phyloP scores from a whole-genome alignment of 306 rosid species.

The Pachyrhizus erosus region DNA sequence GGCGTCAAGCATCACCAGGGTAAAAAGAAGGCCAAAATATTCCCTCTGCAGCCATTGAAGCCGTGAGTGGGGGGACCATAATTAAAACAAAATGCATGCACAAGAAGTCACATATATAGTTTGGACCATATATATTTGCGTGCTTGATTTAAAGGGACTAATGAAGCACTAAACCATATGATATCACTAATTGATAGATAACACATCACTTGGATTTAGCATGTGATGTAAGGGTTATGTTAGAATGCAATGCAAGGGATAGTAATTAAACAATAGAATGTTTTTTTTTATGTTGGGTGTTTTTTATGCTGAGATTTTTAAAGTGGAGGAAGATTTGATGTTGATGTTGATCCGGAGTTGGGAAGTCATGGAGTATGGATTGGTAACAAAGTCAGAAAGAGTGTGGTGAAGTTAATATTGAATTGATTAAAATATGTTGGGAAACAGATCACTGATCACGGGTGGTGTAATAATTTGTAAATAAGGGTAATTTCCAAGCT shows the following conservation, averaged over 20 bases:
- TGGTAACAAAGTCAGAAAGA: neutral
- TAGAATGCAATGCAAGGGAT: too few species aligned
- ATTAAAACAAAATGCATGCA: slow-evolving; percentile 23
- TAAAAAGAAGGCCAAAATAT: slow-evolving; percentile 34
- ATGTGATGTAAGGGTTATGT: too few species aligned
- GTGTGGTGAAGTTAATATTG: neutral
- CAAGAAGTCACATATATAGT: neutral
- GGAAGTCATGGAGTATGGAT: neutral
- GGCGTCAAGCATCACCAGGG: slow-evolving; percentile 45
- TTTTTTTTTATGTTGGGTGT: neutral
- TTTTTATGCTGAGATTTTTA: neutral
- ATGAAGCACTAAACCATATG: neutral
- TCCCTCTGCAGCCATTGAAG: slow-evolving; percentile 32
- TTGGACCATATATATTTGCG: neutral
- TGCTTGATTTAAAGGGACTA: neutral
- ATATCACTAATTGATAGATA: neutral
- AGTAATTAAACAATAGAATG: neutral
- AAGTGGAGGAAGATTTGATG: slow-evolving; percentile 6
- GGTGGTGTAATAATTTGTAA: slow-evolving; percentile 3
- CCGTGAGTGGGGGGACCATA: slow-evolving; percentile 49
- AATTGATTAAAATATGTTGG: slow-evolving; percentile 17
- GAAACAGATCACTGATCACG: slow-evolving; percentile 14
- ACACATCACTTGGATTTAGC: neutral
- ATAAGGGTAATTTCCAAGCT: neutral
- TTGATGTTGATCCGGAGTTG: neutral